Conservation (phyloP, 148 eudicot genomes). For the Fagopyrum esculentum region DNA sequence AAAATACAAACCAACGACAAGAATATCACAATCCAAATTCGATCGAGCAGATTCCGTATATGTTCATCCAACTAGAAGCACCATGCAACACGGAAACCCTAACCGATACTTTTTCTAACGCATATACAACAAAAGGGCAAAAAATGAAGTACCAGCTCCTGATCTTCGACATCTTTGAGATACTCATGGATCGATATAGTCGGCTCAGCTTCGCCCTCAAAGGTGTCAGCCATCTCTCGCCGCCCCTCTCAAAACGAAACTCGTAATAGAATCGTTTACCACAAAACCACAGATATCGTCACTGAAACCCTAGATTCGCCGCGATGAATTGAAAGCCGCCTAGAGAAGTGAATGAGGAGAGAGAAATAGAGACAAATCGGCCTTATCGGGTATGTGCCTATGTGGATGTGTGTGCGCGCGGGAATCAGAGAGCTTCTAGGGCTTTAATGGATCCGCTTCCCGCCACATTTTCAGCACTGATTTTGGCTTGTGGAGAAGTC, state of each 20-base stretch:
- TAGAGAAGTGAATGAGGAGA: background rate
- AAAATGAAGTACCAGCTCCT: slow-evolving; percentile 56
- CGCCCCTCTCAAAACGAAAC: background rate
- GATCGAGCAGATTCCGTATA: background rate
- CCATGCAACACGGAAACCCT: slow-evolving; percentile 12
- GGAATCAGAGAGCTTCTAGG: slow-evolving; percentile 7
- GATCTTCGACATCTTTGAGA: slow-evolving; percentile 68
- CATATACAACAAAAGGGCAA: background rate
- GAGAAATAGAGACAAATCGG: background rate
- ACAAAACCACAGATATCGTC: background rate
- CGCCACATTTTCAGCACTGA: background rate
- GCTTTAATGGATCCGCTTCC: slow-evolving; percentile 9
- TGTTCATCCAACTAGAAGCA: background rate
- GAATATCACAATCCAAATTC: background rate
- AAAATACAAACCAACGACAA: background rate
- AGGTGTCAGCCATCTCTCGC: slow-evolving; percentile 48
- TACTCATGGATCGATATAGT: slow-evolving; percentile 64
- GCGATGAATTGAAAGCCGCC: background rate
- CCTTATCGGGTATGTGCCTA: background rate
- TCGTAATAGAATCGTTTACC: background rate
- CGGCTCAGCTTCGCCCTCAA: slow-evolving; percentile 58
- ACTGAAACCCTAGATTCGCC: slow-evolving; percentile 7
- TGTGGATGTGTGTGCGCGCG: background rate
- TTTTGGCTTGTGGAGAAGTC: background rate
- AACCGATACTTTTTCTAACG: background rate